Percentiles rank a stretch among this genome's conserved stretches.
Evolutionary conservation across 2,329 filamentous ascomycete genomes (phyloP).

Genomic region (Microcyclospora tardicrescens): DNA sequence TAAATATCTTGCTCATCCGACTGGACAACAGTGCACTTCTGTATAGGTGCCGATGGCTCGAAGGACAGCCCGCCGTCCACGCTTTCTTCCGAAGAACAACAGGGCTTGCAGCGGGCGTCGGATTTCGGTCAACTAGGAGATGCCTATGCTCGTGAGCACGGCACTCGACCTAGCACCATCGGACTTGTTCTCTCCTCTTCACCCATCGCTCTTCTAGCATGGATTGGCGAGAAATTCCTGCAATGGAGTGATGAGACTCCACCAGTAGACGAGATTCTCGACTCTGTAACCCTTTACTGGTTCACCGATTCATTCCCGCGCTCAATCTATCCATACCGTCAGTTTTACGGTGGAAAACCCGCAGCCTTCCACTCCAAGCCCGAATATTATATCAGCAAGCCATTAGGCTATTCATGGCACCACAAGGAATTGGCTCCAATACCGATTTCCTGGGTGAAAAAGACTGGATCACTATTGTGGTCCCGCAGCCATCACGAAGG

Average conservation of each 20-base stretch:
- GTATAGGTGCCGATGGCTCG: conserved; percentile 7
- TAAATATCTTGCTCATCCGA: not conserved
- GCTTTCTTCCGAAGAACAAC: conserved; percentile 11
- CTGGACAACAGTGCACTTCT: conserved; percentile 4
- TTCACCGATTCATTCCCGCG: conserved; percentile 30
- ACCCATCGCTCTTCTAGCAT: conserved; percentile 43
- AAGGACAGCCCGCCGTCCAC: conserved; percentile 3
- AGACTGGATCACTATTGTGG: conserved; percentile 27
- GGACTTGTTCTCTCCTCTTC: conserved; percentile 40
- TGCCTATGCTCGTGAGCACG: conserved; percentile 42
- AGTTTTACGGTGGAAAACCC: conserved; percentile 15
- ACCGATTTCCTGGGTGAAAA: conserved; percentile 26
- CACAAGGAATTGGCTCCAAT: conserved; percentile 29
- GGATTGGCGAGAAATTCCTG: conserved; percentile 46
- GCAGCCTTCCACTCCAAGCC: conserved; percentile 16
- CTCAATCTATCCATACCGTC: conserved; percentile 38
- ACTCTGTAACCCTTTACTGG: conserved; percentile 43
- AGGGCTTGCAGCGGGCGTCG: conserved; percentile 10
- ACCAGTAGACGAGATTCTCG: conserved; percentile 31
- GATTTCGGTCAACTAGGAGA: conserved; percentile 24
- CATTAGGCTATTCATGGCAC: conserved; percentile 33
- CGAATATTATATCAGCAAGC: conserved; percentile 23
- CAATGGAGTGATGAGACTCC: conserved; percentile 39
- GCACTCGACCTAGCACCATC: conserved; percentile 41
- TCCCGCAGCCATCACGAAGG: conserved; percentile 27